Conservation (phyloP, 2,329 filamentous ascomycete species). For the Aplosporella prunicola region DNA sequence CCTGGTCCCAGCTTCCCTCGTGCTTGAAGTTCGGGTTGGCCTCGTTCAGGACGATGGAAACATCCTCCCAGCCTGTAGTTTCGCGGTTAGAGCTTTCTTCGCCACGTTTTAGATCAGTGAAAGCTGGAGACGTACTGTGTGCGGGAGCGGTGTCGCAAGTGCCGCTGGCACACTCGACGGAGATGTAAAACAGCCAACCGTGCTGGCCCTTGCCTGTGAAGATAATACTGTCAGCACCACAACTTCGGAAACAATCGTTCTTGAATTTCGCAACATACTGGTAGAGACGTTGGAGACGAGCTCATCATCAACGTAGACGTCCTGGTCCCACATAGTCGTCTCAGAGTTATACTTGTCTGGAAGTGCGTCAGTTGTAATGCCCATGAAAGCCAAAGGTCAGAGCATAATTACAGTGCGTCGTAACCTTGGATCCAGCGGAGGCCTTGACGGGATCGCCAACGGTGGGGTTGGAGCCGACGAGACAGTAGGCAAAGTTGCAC, state of each 20-base stretch:
- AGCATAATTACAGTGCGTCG: constrained; percentile 15
- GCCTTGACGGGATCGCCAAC: constrained; percentile 15
- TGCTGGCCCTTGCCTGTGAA: constrained; percentile 16
- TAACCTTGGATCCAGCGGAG: constrained; percentile 14
- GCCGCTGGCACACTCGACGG: constrained; percentile 16
- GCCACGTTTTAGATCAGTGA: neutral
- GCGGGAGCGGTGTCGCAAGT: constrained; percentile 15
- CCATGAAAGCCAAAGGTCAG: neutral
- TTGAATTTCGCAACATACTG: constrained; percentile 12
- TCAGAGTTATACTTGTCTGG: constrained; percentile 16
- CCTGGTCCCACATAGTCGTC: constrained; percentile 19
- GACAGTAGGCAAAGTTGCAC: constrained; percentile 19
- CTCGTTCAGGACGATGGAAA: constrained; percentile 14
- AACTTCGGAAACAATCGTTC: neutral
- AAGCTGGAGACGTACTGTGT: constrained; percentile 16
- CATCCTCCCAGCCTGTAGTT: constrained; percentile 15
- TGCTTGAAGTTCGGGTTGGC: constrained; percentile 14
- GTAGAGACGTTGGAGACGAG: constrained; percentile 17
- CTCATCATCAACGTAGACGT: constrained; percentile 17
- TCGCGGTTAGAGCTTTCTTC: neutral
- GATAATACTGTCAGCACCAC: constrained; percentile 6
- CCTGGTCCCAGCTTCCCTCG: constrained; percentile 14
- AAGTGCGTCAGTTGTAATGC: neutral
- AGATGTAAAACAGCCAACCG: constrained; percentile 18
- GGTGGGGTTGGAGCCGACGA: constrained; percentile 12